Evolutionary conservation across 2,329 filamentous ascomycete genomes (phyloP).

Genomic region (Aspergillus sp.): DNA sequence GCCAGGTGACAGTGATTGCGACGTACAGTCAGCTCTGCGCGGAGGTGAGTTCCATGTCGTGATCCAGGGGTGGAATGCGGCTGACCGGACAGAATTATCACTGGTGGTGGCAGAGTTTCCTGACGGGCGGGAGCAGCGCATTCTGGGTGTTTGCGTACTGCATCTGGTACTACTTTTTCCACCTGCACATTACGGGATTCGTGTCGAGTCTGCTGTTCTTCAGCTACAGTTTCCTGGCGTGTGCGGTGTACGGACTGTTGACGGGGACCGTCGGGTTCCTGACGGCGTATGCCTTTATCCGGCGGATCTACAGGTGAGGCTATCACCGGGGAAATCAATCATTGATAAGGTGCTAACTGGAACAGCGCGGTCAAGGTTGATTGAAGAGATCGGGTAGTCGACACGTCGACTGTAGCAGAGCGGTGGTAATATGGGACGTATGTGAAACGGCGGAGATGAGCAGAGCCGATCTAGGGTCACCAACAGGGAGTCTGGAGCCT

Average conservation of each 20-base stretch:
- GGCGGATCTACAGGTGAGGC: slow-evolving; percentile 78
- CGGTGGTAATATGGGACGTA: too few relatives aligned
- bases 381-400: slow-evolving; percentile 14
- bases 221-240: slow-evolving; percentile 78
- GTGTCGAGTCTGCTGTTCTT: slow-evolving; percentile 81
- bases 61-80: background rate
- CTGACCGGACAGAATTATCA: slow-evolving; percentile 63
- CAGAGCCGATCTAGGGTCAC: too few relatives aligned
- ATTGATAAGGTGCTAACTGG: background rate
- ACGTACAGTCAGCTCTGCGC: slow-evolving; percentile 80
- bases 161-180: slow-evolving; percentile 78
- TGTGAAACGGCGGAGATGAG: too few relatives aligned
- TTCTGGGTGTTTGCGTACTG: slow-evolving; percentile 83
- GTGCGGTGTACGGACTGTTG: slow-evolving; percentile 74
- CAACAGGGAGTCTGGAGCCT: too few relatives aligned
- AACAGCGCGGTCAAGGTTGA: slow-evolving; percentile 36
- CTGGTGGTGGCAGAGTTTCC: slow-evolving; percentile 91
- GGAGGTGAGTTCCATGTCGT: slow-evolving; percentile 55
- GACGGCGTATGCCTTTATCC: slow-evolving; percentile 78
- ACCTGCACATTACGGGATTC: slow-evolving; percentile 77
- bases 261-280: slow-evolving; percentile 84
- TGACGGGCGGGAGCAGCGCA: slow-evolving; percentile 72
- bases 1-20: slow-evolving; percentile 79
- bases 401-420: too few relatives aligned
- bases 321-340: too few relatives aligned